Evolutionary conservation across 148 eudicot genomes (phyloP).

Genomic region (Diospyros kaki): DNA sequence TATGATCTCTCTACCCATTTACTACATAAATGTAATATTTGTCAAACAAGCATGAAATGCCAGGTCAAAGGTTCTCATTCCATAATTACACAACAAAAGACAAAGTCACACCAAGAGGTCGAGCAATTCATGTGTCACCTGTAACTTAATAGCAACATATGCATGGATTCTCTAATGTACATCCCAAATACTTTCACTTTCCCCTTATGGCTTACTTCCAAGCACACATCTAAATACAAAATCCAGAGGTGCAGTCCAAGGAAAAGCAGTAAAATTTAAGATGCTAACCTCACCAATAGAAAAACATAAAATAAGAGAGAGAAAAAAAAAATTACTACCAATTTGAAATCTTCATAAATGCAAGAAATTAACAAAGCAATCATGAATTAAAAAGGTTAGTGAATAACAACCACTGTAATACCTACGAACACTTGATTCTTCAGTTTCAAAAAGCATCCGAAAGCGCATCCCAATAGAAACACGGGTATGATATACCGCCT

Average conservation of each 20-base stretch:
- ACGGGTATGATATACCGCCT: conserved; percentile 88
- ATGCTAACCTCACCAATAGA: too few species aligned
- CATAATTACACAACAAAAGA: not conserved
- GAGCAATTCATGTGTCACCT: not conserved
- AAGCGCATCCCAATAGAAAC: conserved; percentile 97
- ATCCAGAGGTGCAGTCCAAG: too few species aligned
- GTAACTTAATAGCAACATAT: too few species aligned
- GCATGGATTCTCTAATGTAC: too few species aligned
- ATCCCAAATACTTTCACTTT: too few species aligned
- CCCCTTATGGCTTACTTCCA: not conserved
- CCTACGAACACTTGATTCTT: conserved; percentile 97
- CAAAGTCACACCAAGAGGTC: not conserved
- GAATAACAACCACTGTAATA: conserved; percentile 15
- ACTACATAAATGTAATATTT: not conserved
- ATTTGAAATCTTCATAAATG: not conserved
- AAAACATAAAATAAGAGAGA: too few species aligned
- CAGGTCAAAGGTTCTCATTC: not conserved
- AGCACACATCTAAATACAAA: not conserved
- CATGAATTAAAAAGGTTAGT: not conserved
- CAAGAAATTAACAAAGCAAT: not conserved
- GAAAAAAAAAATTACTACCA: too few species aligned
- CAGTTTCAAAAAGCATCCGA: conserved; percentile 95
- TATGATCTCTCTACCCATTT: not conserved
- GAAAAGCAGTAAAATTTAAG: too few species aligned
- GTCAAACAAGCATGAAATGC: not conserved